Evolutionary conservation across 352 stramenopile species (phyloP), one percentile per base, ranked within the genome.

Genomic region (Pythium plurisporium): DNA sequence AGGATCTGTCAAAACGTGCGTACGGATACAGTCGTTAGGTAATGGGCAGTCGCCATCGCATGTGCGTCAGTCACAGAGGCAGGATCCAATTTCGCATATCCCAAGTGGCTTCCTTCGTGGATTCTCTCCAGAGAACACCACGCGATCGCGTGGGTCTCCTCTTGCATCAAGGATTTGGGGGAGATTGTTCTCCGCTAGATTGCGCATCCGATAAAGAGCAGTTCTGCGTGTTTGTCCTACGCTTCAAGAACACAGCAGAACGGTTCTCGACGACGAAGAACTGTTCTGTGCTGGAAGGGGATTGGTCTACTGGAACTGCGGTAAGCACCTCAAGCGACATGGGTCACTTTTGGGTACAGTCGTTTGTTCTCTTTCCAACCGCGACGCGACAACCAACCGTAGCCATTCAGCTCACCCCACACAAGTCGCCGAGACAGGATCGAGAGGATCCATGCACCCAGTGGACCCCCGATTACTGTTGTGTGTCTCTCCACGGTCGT

Each of bases 1-100:
- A 40, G 43, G 26, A 44, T 44, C n/a, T 65, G 58, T 38, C 58
- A 65, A 55, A 59, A 65, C 22, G 58, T 58, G 58, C 50, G 23
- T 59, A 65, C 25, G 23, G 40, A 34, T 37, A 41, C 27, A 37
- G 27, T 22, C 23, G 42, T 31, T 65, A 53, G 59, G 19, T 55
- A 55, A 53, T 27, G 37, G 10, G 52, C 40, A 47, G 52, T 26
- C 56, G 56, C 56, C 48, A 64, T 58, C 37, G 5, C 56, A 58
- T 27, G 47, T 53, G 43, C 56, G 56, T 55, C 56, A 64, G 56
- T 51, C n/a, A 30, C 27, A 25, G 38, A 33, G 20, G 43, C 15
- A 26, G 54, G 54, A 62, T 62, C 54, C 54, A 62, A 49, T 48
- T 33, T 55, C 36, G 30, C 54, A 53, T 42, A 23, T 20, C 15